Conservation (phyloP, 1,139 yeast genomes). For the Candida mesenterica region DNA sequence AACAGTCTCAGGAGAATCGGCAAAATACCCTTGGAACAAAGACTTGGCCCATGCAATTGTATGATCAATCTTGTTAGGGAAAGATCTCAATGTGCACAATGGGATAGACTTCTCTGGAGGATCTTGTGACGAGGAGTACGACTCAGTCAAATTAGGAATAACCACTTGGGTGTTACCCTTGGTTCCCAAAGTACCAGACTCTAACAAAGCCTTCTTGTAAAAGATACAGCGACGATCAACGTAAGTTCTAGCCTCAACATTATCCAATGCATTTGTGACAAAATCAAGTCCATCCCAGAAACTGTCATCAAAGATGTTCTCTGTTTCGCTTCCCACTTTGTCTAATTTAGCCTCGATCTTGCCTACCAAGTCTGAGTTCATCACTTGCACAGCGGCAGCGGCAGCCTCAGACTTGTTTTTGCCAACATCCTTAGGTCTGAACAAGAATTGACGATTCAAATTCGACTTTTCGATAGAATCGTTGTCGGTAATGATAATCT, state of each 20-base stretch:
- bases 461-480: constrained; percentile 95
- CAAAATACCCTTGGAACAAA: constrained; percentile 89
- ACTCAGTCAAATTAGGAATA: constrained; percentile 88
- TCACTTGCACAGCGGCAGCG: constrained; percentile 72
- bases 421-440: constrained; percentile 94
- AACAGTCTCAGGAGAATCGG: constrained; percentile 89
- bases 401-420: constrained; percentile 89
- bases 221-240: constrained; percentile 97
- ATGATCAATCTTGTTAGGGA: constrained; percentile 97
- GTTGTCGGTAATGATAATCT: constrained; percentile 83
- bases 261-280: constrained; percentile 95
- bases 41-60: constrained; percentile 99
- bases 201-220: constrained; percentile 85
- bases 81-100: constrained; percentile 91
- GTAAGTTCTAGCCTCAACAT: constrained; percentile 95
- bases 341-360: constrained; percentile 76
- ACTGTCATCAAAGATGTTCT: constrained; percentile 76
- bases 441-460: constrained; percentile 91
- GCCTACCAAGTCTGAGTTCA: constrained; percentile 82
- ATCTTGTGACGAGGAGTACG: constrained; percentile 93
- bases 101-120: constrained; percentile 99
- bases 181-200: constrained; percentile 96
- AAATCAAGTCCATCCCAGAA: constrained; percentile 85
- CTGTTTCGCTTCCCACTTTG: constrained; percentile 93
- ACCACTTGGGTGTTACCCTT: constrained; percentile 98